A percentile compares a stretch with the other conserved stretches of the same genome.
phyloP scores from a whole-genome alignment of 2,329 filamentous ascomycete species.

The Pseudogymnoascus sp. region DNA sequence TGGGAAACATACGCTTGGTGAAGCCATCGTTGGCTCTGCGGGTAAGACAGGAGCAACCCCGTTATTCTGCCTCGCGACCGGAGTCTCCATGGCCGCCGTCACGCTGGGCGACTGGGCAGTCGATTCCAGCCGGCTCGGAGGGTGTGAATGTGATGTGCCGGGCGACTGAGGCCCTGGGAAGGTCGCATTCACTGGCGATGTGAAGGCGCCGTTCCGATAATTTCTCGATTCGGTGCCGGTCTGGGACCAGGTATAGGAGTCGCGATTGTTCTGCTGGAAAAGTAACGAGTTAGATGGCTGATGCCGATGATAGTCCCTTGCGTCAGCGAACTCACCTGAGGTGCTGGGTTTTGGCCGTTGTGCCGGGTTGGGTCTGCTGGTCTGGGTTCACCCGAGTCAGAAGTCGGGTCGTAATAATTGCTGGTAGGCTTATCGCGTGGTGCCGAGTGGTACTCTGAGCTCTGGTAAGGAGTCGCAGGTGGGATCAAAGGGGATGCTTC shows the following conservation, averaged over 20 bases:
- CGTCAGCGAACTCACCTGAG: slow-evolving; percentile 23
- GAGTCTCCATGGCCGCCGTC: slow-evolving; percentile 37
- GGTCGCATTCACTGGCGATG: slow-evolving; percentile 38
- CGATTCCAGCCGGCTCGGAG: slow-evolving; percentile 22
- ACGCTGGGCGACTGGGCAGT: slow-evolving; percentile 25
- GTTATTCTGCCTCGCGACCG: slow-evolving; percentile 36
- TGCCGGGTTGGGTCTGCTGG: slow-evolving; percentile 27
- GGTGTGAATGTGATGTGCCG: slow-evolving; percentile 37
- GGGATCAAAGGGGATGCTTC: slow-evolving; percentile 23
- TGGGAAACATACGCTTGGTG: slow-evolving; percentile 20
- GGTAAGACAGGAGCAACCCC: slow-evolving; percentile 24
- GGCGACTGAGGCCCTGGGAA: slow-evolving; percentile 42
- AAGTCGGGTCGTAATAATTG: slow-evolving; percentile 38
- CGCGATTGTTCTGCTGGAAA: slow-evolving; percentile 35
- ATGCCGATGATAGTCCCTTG: slow-evolving; percentile 6
- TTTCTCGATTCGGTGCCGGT: slow-evolving; percentile 35
- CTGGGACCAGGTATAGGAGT: slow-evolving; percentile 41
- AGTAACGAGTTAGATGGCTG: slow-evolving; percentile 4
- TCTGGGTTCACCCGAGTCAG: slow-evolving; percentile 34
- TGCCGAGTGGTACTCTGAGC: slow-evolving; percentile 28
- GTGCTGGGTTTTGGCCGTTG: slow-evolving; percentile 22
- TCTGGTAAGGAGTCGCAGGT: slow-evolving; percentile 22
- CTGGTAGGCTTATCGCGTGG: slow-evolving; percentile 33
- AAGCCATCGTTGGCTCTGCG: slow-evolving; percentile 18
- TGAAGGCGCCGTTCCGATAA: slow-evolving; percentile 43